These are phyloP conservation scores for Skeletonema costatum DNA, from an alignment of 108 stramenopile species.

Conservation along the genomic window DNA sequence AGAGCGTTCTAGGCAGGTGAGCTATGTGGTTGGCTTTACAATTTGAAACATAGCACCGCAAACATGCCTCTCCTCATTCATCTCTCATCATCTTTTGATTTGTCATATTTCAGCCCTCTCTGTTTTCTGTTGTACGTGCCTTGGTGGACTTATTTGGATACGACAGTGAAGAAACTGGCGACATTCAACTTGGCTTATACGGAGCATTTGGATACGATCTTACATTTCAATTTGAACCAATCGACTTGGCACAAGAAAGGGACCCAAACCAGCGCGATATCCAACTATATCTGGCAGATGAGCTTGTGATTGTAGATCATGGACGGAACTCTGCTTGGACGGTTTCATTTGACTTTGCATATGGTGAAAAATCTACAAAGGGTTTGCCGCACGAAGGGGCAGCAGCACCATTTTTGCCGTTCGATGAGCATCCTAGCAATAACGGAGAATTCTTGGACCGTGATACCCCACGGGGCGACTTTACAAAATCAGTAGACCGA, in stretches of 20 bases:
- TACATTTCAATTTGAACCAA: slow-evolving; percentile 97
- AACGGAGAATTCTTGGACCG: slow-evolving; percentile 59
- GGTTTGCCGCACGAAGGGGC: slow-evolving; percentile 78
- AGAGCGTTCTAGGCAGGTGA: slow-evolving; percentile 89
- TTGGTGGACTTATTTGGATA: slow-evolving; percentile 86
- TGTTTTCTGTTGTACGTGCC: slow-evolving; percentile 87
- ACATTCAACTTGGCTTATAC: slow-evolving; percentile 93
- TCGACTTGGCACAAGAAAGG: slow-evolving; percentile 80
- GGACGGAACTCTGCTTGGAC: slow-evolving; percentile 93
- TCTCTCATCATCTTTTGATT: background rate
- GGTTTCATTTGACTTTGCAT: slow-evolving; percentile 90
- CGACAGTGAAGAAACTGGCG: slow-evolving; percentile 69
- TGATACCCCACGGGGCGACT: slow-evolving; percentile 87
- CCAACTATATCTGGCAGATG: slow-evolving; percentile 92
- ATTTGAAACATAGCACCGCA: background rate
- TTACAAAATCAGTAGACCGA: slow-evolving; percentile 82
- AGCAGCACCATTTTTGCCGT: slow-evolving; percentile 47
- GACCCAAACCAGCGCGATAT: slow-evolving; percentile 92
- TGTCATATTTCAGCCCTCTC: slow-evolving; percentile 66
- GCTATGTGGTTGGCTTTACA: background rate
- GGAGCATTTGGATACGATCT: slow-evolving; percentile 98
- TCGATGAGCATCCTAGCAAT: slow-evolving; percentile 56
- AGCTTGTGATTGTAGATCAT: slow-evolving; percentile 92
- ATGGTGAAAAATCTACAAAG: slow-evolving; percentile 74
- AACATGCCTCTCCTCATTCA: background rate